Percentiles rank a stretch among this genome's conserved stretches.
phyloP scores from a whole-genome alignment of 2,329 filamentous ascomycete species.

The Aspergillus arachidicola region DNA sequence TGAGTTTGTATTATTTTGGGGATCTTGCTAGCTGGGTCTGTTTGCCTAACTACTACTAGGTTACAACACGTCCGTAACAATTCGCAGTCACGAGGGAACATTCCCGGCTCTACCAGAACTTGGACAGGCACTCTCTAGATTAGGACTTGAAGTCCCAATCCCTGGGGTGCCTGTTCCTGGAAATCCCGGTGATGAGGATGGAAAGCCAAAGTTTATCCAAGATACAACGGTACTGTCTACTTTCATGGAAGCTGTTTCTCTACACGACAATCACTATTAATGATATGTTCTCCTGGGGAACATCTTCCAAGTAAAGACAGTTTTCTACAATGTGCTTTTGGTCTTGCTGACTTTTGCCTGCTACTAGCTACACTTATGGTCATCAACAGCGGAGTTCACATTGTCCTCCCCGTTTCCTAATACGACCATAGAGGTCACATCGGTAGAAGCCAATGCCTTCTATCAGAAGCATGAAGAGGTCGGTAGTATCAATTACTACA shows the following conservation, averaged over 20 bases:
- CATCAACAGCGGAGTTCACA: slow-evolving; percentile 82
- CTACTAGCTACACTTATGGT: slow-evolving; percentile 70
- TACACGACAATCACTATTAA: slow-evolving; percentile 13
- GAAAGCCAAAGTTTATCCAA: slow-evolving; percentile 71
- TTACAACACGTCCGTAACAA: slow-evolving; percentile 76
- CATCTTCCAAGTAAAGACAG: slow-evolving; percentile 30
- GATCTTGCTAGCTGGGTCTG: background rate
- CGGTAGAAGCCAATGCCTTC: slow-evolving; percentile 79
- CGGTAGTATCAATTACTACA: slow-evolving; percentile 73
- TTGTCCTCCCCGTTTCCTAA: slow-evolving; percentile 75
- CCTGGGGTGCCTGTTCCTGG: slow-evolving; percentile 67
- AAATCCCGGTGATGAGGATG: slow-evolving; percentile 44
- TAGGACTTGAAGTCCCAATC: slow-evolving; percentile 71
- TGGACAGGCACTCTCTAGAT: slow-evolving; percentile 70
- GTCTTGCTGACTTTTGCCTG: slow-evolving; percentile 18
- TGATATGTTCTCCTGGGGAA: slow-evolving; percentile 12
- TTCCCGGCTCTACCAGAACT: slow-evolving; percentile 74
- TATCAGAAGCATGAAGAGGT: slow-evolving; percentile 80
- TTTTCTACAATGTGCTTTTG: background rate
- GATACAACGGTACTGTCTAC: slow-evolving; percentile 65
- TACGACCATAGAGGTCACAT: slow-evolving; percentile 75
- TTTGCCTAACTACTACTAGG: slow-evolving; percentile 46
- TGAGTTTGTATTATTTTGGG: slow-evolving; percentile 27
- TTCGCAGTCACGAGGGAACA: slow-evolving; percentile 70
- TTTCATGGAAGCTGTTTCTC: slow-evolving; percentile 23